Percentiles rank a stretch among this genome's conserved stretches.
These are phyloP conservation scores for Aspergillus cristatus DNA, from an alignment of 495 filamentous ascomycete species.

Conservation along the genomic window DNA sequence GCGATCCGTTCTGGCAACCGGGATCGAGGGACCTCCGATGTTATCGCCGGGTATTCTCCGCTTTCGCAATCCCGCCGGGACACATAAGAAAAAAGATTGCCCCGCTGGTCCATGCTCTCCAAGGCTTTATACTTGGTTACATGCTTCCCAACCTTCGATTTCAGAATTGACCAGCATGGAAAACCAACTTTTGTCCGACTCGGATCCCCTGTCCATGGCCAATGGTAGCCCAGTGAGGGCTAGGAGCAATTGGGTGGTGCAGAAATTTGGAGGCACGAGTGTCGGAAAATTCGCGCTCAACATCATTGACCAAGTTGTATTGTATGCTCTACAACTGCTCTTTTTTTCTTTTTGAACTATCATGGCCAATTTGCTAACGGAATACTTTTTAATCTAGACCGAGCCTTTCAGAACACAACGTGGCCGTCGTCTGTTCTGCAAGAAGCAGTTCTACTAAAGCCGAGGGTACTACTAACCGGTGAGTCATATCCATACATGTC, in stretches of 20 bases:
- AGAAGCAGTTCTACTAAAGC: conserved; percentile 82
- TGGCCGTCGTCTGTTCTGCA: conserved; percentile 90
- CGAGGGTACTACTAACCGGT: conserved; percentile 92
- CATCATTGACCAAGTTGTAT: conserved; percentile 66
- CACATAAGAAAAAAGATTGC: conserved; percentile 17
- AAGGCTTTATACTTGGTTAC: background rate
- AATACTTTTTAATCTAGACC: conserved; percentile 36
- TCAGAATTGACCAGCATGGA: conserved; percentile 10
- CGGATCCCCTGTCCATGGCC: conserved; percentile 6
- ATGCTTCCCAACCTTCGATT: conserved; percentile 2
- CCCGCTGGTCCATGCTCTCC: conserved; percentile 8
- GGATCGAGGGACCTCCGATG: conserved; percentile 4
- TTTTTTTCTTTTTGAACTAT: too few species aligned
- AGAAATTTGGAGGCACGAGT: conserved; percentile 79
- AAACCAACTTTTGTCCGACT: conserved; percentile 6
- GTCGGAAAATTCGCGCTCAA: conserved; percentile 58
- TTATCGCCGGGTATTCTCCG: conserved; percentile 17
- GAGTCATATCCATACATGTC: conserved; percentile 39
- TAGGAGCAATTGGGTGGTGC: conserved; percentile 58
- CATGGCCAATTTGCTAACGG: conserved; percentile 2
- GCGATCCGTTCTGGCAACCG: too few species aligned
- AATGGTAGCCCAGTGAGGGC: conserved; percentile 6
- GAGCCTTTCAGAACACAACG: conserved; percentile 54
- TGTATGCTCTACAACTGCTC: conserved; percentile 42
- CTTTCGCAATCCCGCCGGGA: conserved; percentile 27